phyloP scores from a whole-genome alignment of 2,329 filamentous ascomycete genomes.

The Dissoconium aciculare region DNA sequence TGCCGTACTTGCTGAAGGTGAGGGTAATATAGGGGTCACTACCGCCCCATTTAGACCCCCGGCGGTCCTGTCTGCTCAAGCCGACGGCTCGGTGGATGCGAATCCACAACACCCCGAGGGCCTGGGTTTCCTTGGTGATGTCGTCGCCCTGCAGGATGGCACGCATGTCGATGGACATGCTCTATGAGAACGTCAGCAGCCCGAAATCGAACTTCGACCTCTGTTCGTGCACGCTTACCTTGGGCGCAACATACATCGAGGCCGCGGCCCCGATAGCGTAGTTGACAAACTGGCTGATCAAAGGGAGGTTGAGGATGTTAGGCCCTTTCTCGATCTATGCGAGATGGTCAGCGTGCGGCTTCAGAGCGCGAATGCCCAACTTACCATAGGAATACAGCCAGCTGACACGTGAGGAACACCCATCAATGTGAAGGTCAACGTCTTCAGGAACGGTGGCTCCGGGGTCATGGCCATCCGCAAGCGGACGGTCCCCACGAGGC shows the following conservation, averaged over 20 bases:
- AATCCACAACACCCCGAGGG: conserved; percentile 81
- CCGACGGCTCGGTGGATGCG: conserved; percentile 77
- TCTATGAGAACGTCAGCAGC: no score
- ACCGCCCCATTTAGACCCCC: conserved; percentile 70
- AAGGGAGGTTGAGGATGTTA: conserved; percentile 77
- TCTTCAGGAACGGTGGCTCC: conserved; percentile 83
- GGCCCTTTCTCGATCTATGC: conserved; percentile 67
- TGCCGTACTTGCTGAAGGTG: conserved; percentile 89
- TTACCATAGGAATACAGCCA: conserved; percentile 68
- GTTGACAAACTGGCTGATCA: conserved; percentile 95
- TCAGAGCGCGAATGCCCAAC: no score
- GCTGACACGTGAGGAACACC: conserved; percentile 79
- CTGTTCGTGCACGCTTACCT: conserved; percentile 45
- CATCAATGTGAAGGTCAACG: conserved; percentile 85
- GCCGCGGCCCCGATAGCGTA: conserved; percentile 81
- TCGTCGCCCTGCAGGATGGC: conserved; percentile 85
- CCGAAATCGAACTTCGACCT: no score
- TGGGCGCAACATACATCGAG: conserved; percentile 85
- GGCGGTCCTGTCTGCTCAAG: conserved; percentile 78
- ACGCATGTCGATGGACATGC: conserved; percentile 73
- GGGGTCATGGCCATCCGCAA: conserved; percentile 74
- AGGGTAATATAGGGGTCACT: conserved; percentile 93
- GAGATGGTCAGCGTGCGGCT: no score
- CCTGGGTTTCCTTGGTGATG: conserved; percentile 75
- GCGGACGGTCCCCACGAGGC: conserved; percentile 76